Conservation (phyloP, 805 yeast genomes). For the Wickerhamomyces bovis region DNA sequence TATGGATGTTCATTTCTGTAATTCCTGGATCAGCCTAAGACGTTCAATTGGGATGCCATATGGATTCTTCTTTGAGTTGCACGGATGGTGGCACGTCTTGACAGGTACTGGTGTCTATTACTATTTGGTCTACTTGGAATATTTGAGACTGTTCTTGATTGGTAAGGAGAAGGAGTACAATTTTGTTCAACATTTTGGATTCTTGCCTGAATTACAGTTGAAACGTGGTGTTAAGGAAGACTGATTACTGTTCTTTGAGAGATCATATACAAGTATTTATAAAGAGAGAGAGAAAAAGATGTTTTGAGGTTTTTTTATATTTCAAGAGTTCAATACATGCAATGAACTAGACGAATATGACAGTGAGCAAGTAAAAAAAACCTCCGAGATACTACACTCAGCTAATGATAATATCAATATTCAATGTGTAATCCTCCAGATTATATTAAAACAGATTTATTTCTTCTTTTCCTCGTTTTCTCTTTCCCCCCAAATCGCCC, state of each 20-base stretch:
- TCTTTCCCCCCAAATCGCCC: not conserved
- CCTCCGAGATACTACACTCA: no score
- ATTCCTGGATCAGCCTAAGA: constrained; percentile 49
- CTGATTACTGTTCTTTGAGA: not conserved
- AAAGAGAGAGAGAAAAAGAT: no score
- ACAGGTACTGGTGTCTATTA: constrained; percentile 86
- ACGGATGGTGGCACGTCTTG: constrained; percentile 95
- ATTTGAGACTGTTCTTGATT: constrained; percentile 59
- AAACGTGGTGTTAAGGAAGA: not conserved
- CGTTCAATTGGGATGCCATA: constrained; percentile 72
- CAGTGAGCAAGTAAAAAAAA: no score
- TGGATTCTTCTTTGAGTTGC: constrained; percentile 84
- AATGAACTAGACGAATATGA: no score
- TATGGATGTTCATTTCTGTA: constrained; percentile 76
- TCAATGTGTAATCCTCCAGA: no score
- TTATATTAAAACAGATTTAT: not conserved
- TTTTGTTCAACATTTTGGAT: constrained; percentile 51
- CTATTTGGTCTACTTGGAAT: constrained; percentile 74
- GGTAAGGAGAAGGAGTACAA: constrained; percentile 50
- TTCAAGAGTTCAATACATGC: no score
- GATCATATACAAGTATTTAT: no score
- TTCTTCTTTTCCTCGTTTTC: no score
- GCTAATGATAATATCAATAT: no score
- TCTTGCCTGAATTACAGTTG: constrained; percentile 46
- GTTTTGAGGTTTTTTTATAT: no score